Conservation (phyloP, 257 asterid species). For the Nicotiana paniculata region DNA sequence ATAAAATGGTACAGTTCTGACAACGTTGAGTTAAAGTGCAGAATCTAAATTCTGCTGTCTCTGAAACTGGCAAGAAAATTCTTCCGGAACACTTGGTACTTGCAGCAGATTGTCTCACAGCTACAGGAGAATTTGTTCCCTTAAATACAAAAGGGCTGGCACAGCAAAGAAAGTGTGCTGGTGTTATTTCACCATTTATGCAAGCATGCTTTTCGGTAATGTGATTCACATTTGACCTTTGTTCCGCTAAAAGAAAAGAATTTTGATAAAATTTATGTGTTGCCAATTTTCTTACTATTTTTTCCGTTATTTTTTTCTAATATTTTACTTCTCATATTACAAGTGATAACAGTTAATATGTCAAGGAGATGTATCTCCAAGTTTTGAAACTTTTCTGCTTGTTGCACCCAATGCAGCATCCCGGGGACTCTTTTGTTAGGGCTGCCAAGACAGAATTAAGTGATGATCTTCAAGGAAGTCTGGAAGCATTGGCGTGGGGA, state of each 20-base stretch:
- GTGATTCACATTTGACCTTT: conserved; percentile 7
- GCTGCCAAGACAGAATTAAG: conserved; percentile 66
- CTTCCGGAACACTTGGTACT: conserved; percentile 73
- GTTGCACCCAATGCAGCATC: conserved; percentile 49
- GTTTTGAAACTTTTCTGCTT: conserved; percentile 1
- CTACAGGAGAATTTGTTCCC: conserved; percentile 75
- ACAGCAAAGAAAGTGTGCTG: conserved; percentile 61
- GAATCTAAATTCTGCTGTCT: conserved; percentile 66
- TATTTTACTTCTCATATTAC: background rate
- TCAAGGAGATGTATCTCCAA: background rate
- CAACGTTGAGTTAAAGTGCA: conserved; percentile 31
- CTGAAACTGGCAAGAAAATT: conserved; percentile 66
- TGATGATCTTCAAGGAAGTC: conserved; percentile 67
- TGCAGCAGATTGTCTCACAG: conserved; percentile 69
- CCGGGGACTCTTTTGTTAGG: conserved; percentile 54
- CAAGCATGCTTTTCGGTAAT: conserved; percentile 80
- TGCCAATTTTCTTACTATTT: background rate
- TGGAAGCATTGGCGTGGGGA: conserved; percentile 91
- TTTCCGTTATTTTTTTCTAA: conserved; percentile 9
- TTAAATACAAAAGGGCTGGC: conserved; percentile 70
- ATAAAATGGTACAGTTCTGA: conserved; percentile 15
- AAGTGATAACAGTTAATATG: background rate
- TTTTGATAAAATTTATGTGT: background rate
- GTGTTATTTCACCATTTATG: conserved; percentile 54
- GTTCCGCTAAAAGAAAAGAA: background rate